Evolutionary conservation across 306 rosid genomes (phyloP), one percentile per base, ranked within the genome.

Genomic region (Gastrolobium bilobum): DNA sequence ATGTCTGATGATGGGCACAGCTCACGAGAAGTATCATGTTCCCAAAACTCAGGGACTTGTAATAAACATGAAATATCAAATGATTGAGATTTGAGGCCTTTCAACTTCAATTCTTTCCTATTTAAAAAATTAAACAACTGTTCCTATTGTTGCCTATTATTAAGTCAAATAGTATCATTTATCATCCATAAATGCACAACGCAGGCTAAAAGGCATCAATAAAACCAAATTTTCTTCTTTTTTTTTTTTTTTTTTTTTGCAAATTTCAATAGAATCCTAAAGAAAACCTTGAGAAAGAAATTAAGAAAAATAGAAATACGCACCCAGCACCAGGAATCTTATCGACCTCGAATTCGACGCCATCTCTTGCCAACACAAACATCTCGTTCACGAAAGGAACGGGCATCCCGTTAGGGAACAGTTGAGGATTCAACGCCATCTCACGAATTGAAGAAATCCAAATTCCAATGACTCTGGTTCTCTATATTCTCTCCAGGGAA

Each of bases 331-430:
- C 91, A n/a, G 99, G 96, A 79, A 95, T 89, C 92, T 95, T 95
- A 75, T 95, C 98, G 80, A 93, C 73, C 33, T 90, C 97, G 78
- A 90, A 91, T 66, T 95, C 99, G 62, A 95, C 94, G 83, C 94
- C 97, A n/a, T 93, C 99, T 95, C 99, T 85, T 80, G 92, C 90
- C 84, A 95, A 68, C n/a, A 95, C 97, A 47, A 95, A 93, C 83
- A 93, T 81, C 91, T 93, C 98, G 91, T 60, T 87, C 62, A 91
- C 77, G 73, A 95, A 95, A 62, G 98, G 89, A 84, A 91, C 91
- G 2, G 99, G 98, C 93, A 91, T 77, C 4, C 98, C 96, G 29
- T 90, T 90, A 0, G 94, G 94, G 70, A 91, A 88, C 4, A 91
- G 88, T 14, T 93, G 97, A 78, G 99, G 99, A 79, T 93, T 93